Percentiles rank a stretch among this genome's conserved stretches.
Conservation (phyloP, 2,329 filamentous ascomycete species). For the Fusarium pseudoanthophilum region DNA sequence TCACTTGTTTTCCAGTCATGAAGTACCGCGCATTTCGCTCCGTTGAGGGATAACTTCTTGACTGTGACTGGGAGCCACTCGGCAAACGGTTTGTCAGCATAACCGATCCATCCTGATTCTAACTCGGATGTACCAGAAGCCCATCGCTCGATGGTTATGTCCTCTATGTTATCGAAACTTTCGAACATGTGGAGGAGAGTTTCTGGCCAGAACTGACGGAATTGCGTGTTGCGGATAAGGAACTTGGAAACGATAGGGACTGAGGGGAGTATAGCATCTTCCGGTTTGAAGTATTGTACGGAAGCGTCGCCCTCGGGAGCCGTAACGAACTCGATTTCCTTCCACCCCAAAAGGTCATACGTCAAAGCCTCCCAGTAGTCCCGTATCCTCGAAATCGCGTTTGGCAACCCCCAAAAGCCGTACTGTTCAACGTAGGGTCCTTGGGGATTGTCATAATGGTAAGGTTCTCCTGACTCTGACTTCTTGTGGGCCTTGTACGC, state of each 20-base stretch:
- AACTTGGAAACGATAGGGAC: not conserved
- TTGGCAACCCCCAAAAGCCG: not conserved
- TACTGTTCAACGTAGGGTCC: not conserved
- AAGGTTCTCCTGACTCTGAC: not conserved
- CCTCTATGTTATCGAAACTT: not conserved
- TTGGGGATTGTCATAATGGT: not conserved
- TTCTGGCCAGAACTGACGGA: not conserved
- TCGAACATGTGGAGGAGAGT: not conserved
- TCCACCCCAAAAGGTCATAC: conserved; percentile 10
- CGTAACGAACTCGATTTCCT: not conserved
- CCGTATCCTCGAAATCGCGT: not conserved
- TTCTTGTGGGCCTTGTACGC: not conserved
- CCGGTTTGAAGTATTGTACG: too few relatives aligned
- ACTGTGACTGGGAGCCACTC: too few relatives aligned
- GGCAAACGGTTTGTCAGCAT: too few relatives aligned
- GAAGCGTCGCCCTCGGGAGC: not conserved
- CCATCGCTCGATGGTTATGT: not conserved
- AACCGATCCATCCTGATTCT: too few relatives aligned
- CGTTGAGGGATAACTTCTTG: too few relatives aligned
- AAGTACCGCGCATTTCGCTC: too few relatives aligned
- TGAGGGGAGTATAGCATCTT: not conserved
- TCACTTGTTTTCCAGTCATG: not conserved
- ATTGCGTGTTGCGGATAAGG: conserved; percentile 14
- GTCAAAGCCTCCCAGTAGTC: not conserved
- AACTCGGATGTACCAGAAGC: too few relatives aligned